Percentiles rank a stretch among this genome's conserved stretches.
These are phyloP conservation scores for Calocera viscosa DNA, from an alignment of 768 basidiomycete genomes.

Conservation along the genomic window DNA sequence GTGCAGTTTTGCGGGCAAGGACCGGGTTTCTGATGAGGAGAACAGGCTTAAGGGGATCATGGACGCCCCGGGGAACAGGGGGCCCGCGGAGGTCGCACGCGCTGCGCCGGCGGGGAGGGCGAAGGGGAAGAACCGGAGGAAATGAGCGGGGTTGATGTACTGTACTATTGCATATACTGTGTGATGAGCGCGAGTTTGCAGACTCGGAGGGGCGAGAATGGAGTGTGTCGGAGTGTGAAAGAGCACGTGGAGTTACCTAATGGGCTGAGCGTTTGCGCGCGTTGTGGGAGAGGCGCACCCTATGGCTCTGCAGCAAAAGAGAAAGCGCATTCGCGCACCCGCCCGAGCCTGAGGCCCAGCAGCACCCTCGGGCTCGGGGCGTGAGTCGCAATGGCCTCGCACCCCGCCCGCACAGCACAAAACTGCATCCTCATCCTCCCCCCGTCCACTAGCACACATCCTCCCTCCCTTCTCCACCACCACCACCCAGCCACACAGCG, in stretches of 20 bases:
- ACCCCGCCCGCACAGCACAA: constrained; percentile 1
- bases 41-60: background rate
- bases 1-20: background rate
- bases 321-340: no score
- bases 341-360: no score
- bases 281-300: no score
- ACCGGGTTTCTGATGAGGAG: background rate
- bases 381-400: constrained; percentile 7
- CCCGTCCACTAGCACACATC: constrained; percentile 18
- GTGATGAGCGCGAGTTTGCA: background rate
- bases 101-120: background rate
- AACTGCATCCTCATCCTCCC: constrained; percentile 18
- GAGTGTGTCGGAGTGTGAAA: no score
- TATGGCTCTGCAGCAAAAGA: no score
- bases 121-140: background rate
- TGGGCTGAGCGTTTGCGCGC: no score
- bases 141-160: background rate
- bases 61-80: background rate
- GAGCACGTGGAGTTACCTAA: no score
- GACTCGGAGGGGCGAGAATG: no score
- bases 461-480: constrained; percentile 17
- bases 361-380: background rate
- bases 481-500: constrained; percentile 2
- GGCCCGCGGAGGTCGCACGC: background rate
- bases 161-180: background rate